These are phyloP conservation scores for Elongisporangium undulatum DNA, from an alignment of 352 stramenopile species.

Conservation along the genomic window DNA sequence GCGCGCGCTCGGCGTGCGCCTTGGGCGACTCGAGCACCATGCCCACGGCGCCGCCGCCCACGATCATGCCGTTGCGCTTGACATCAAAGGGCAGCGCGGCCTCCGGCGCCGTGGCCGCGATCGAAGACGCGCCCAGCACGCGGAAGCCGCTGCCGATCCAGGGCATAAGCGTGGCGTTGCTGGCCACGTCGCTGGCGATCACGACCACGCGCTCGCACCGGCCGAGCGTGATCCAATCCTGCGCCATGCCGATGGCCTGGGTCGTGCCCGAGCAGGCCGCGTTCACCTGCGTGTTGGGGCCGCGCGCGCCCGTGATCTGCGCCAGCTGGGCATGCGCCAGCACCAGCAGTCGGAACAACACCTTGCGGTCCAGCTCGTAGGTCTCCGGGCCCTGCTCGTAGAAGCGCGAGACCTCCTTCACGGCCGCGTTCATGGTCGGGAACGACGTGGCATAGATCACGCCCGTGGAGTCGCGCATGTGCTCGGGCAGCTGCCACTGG, in stretches of 20 bases:
- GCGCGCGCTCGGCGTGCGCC: slow-evolving; percentile 19
- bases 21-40: slow-evolving; percentile 66
- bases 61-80: slow-evolving; percentile 91
- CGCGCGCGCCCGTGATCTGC: slow-evolving; percentile 91
- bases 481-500: slow-evolving; percentile 88
- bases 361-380: slow-evolving; percentile 96
- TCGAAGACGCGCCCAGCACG: slow-evolving; percentile 91
- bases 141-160: slow-evolving; percentile 95
- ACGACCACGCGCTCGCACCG: slow-evolving; percentile 94
- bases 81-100: slow-evolving; percentile 92
- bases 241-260: slow-evolving; percentile 89
- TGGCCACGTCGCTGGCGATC: slow-evolving; percentile 92
- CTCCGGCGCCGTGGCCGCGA: slow-evolving; percentile 58
- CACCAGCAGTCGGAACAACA: slow-evolving; percentile 95
- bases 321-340: slow-evolving; percentile 96
- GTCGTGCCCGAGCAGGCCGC: slow-evolving; percentile 94
- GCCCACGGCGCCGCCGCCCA: slow-evolving; percentile 89
- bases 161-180: slow-evolving; percentile 87
- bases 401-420: slow-evolving; percentile 88
- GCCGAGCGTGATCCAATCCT: slow-evolving; percentile 93
- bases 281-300: slow-evolving; percentile 97
- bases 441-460: slow-evolving; percentile 96
- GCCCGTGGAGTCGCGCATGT: slow-evolving; percentile 84
- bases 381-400: slow-evolving; percentile 16
- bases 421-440: slow-evolving; percentile 92